Evolutionary conservation across 805 yeast species (phyloP), one percentile per base, ranked within the genome.

Genomic region (Zygotorulaspora chibaensis): DNA sequence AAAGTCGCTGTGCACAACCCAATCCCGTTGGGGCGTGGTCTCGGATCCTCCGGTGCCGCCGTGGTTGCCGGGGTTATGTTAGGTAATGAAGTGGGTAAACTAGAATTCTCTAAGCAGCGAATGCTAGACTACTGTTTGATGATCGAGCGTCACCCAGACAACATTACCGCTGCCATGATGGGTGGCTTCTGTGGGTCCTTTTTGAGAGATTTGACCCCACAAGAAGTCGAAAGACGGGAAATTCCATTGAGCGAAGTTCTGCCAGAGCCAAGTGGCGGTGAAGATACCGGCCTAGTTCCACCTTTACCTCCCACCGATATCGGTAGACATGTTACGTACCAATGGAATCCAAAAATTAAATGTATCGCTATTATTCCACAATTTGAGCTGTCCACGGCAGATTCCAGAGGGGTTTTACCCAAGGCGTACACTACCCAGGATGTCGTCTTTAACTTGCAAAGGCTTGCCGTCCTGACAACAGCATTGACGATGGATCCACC

Each of bases 121-220:
- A 77, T 93, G 81, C 73, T 93, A 58, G 99, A 93, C 67, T 93
- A 86, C 72, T 88, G 96, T 66, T 75, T 93, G 57, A 87, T 93
- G 93, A 90, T 93, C 55, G 99, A 93, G 72, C 82, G 98, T 65
- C 99, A 93, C 61, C 99, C 99, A 29, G 99, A 93, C 69, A 93
- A 93, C 67, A 90, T 93, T 60, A 88, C 96, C 10, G 99, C 99
- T 27, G 96, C 99, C 30, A 88, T 93, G 96, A 84, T 90, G 83
- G 99, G 99, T 49, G 97, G 99, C 1, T 93, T 93, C 66, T 96
- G 90, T 35, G 99, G 99, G 36, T 88, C 96, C 3, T 93, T 85
- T 67, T 75, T 93, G 61, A 79, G 95, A 58, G 95, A 87, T 51
- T 70, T 93, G 48, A 72, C 81, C 28, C 80, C 82, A 2, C 76